A percentile compares a stretch with the other conserved stretches of the same genome.
phyloP scores from a whole-genome alignment of 805 yeast species.

The Saccharomycopsis babjevae region DNA sequence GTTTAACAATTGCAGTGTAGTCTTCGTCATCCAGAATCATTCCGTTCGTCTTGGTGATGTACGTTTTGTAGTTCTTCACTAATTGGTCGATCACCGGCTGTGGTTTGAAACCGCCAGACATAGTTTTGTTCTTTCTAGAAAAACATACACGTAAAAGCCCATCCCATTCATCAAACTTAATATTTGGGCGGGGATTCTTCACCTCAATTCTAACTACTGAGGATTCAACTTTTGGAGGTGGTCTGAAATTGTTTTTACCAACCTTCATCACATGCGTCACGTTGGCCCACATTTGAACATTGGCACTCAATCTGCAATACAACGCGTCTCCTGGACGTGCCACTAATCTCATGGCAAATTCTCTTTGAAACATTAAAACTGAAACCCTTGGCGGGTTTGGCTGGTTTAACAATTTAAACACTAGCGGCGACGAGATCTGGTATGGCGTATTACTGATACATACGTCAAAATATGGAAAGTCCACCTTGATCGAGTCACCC shows the following conservation, averaged over 20 bases:
- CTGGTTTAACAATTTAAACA: conserved; percentile 80
- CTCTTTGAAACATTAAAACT: conserved; percentile 95
- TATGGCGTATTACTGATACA: conserved; percentile 97
- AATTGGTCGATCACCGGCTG: conserved; percentile 67
- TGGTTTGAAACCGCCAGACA: conserved; percentile 87
- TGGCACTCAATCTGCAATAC: conserved; percentile 88
- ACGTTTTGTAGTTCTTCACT: conserved; percentile 81
- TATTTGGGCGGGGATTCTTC: conserved; percentile 85
- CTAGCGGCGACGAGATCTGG: conserved; percentile 94
- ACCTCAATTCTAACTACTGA: conserved; percentile 91
- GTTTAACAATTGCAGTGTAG: conserved; percentile 38
- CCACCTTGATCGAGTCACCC: conserved; percentile 95
- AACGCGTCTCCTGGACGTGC: conserved; percentile 96
- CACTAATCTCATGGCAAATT: conserved; percentile 83
- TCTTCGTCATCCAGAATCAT: conserved; percentile 26
- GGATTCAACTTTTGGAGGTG: conserved; percentile 98
- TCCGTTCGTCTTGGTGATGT: conserved; percentile 34
- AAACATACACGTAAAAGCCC: conserved; percentile 86
- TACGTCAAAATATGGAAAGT: conserved; percentile 87
- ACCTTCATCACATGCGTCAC: conserved; percentile 98
- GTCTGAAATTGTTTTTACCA: conserved; percentile 91
- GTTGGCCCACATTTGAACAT: conserved; percentile 99
- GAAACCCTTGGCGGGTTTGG: conserved; percentile 93
- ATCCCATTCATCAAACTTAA: conserved; percentile 95
- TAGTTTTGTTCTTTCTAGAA: conserved; percentile 86